phyloP scores from a whole-genome alignment of 768 basidiomycete genomes.

The Pholiota conissans region DNA sequence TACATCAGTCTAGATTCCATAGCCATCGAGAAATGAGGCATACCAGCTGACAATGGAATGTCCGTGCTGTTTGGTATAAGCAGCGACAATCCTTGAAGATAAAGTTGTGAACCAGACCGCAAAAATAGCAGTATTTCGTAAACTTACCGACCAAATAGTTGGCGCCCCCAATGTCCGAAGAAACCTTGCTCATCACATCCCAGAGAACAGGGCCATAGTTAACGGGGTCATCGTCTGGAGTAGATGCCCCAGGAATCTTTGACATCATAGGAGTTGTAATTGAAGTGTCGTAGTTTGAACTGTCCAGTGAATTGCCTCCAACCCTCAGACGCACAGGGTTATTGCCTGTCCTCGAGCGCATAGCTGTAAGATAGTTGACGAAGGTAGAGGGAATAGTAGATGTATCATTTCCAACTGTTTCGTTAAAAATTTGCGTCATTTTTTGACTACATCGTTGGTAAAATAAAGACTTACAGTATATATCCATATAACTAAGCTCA shows the following conservation, averaged over 20 bases:
- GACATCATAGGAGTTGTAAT: slow-evolving; percentile 43
- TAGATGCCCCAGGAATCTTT: slow-evolving; percentile 31
- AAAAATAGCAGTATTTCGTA: background rate
- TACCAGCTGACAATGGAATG: slow-evolving; percentile 24
- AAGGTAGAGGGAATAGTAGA: slow-evolving; percentile 50
- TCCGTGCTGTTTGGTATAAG: slow-evolving; percentile 37
- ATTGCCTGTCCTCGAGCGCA: slow-evolving; percentile 46
- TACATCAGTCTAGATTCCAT: background rate
- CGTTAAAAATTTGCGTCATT: background rate
- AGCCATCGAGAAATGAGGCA: background rate
- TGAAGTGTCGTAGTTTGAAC: slow-evolving; percentile 40
- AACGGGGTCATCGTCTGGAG: slow-evolving; percentile 46
- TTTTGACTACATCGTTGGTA: background rate
- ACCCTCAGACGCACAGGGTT: slow-evolving; percentile 46
- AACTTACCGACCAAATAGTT: slow-evolving; percentile 33
- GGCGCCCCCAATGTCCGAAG: slow-evolving; percentile 26
- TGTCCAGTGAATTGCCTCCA: slow-evolving; percentile 50
- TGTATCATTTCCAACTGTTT: slow-evolving; percentile 52
- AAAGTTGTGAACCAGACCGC: background rate
- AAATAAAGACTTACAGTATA: slow-evolving; percentile 43
- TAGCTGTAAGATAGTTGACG: slow-evolving; percentile 57
- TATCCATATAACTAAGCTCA: slow-evolving; percentile 61
- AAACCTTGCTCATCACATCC: slow-evolving; percentile 43
- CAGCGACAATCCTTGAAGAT: slow-evolving; percentile 39
- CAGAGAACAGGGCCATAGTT: slow-evolving; percentile 48